Percentiles rank a stretch among this genome's conserved stretches.
Evolutionary conservation across 441 rosid genomes (phyloP).

Genomic region (Dalechampia spathulata): DNA sequence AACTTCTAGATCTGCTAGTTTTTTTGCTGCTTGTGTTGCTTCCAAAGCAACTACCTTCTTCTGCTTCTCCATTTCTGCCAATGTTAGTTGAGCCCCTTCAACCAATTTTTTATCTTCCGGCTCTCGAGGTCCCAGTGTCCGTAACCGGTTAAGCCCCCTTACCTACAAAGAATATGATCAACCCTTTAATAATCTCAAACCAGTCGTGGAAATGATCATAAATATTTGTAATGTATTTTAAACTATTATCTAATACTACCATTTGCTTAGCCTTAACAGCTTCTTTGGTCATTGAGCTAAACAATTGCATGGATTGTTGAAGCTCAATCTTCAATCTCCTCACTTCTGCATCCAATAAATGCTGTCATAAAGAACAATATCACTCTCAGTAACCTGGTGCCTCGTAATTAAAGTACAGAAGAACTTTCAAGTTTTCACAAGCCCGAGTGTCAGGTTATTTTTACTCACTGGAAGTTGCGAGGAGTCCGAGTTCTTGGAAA

Average conservation of each 20-base stretch:
- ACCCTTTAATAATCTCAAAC: too few relatives aligned
- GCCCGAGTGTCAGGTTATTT: too few relatives aligned
- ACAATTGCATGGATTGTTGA: conserved; percentile 33
- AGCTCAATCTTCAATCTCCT: conserved; percentile 41
- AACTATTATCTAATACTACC: conserved; percentile 16
- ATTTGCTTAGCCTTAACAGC: conserved; percentile 23
- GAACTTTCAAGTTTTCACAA: too few relatives aligned
- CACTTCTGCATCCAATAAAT: conserved; percentile 36
- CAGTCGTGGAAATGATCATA: too few relatives aligned
- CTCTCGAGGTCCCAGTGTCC: conserved; percentile 20
- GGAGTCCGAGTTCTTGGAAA: conserved; percentile 4
- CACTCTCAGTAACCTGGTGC: conserved; percentile 1
- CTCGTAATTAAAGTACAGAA: too few relatives aligned
- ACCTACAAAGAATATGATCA: conserved; percentile 22
- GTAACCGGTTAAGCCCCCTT: conserved; percentile 29
- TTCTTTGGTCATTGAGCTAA: conserved; percentile 32
- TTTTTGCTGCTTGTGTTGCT: conserved; percentile 33
- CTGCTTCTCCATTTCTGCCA: conserved; percentile 34
- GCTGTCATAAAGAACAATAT: conserved; percentile 17
- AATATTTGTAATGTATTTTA: too few relatives aligned
- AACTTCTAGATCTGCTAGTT: conserved; percentile 30
- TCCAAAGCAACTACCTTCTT: conserved; percentile 31
- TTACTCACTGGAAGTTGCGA: conserved; percentile 37
- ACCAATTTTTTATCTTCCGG: conserved; percentile 25
- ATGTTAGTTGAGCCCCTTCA: conserved; percentile 30